These are phyloP conservation scores for Russula foetens DNA, from an alignment of 768 basidiomycete genomes.

Conservation along the genomic window DNA sequence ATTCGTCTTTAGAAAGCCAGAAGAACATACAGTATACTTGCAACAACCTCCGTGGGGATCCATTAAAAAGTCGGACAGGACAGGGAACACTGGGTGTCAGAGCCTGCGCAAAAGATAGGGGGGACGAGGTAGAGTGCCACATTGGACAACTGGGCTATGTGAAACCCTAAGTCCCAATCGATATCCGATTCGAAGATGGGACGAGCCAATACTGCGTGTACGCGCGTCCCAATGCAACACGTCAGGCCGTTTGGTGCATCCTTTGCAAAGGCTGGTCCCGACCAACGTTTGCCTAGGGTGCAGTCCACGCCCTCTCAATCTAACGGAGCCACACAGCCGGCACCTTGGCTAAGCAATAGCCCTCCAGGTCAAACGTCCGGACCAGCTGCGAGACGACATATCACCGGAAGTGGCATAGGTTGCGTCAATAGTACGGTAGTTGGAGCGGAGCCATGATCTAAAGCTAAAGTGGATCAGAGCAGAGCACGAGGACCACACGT, in stretches of 20 bases:
- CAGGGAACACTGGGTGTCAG: neutral
- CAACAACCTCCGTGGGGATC: neutral
- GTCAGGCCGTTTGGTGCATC: neutral
- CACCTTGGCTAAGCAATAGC: neutral
- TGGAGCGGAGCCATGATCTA: neutral
- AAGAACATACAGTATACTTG: neutral
- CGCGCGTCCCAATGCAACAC: neutral
- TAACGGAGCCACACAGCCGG: conserved; percentile 5
- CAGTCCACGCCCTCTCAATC: neutral
- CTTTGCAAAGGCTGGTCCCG: neutral
- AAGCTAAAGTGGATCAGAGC: neutral
- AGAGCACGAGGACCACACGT: neutral
- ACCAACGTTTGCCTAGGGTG: neutral
- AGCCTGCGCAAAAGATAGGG: neutral
- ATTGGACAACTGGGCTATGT: neutral
- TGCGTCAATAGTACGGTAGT: neutral
- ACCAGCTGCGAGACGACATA: neutral
- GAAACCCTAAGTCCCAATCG: neutral
- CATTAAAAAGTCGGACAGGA: neutral
- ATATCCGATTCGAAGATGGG: neutral
- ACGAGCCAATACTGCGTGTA: neutral
- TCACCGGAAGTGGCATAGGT: neutral
- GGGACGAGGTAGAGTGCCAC: neutral
- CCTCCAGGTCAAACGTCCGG: neutral
- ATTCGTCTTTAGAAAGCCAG: neutral